phyloP scores from a whole-genome alignment of 2,329 filamentous ascomycete genomes.

The Stagonosporopsis rhizophila region DNA sequence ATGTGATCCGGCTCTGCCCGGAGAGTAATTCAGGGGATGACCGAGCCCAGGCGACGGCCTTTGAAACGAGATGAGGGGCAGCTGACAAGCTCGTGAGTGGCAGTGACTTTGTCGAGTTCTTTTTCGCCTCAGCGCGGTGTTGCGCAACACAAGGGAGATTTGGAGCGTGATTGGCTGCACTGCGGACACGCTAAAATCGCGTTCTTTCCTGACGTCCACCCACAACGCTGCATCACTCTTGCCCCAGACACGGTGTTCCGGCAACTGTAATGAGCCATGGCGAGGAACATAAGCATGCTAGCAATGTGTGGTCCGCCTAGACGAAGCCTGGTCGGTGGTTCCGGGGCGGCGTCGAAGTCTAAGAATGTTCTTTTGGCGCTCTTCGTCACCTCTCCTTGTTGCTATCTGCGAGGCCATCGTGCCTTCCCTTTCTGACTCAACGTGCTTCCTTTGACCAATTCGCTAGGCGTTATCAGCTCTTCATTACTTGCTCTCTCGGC shows the following conservation, averaged over 20 bases:
- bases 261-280: constrained; percentile 33
- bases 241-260: constrained; percentile 26
- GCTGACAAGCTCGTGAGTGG: constrained; percentile 33
- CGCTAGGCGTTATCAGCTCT: constrained; percentile 7
- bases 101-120: constrained; percentile 20
- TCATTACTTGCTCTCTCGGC: background rate
- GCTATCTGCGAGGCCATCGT: constrained; percentile 22
- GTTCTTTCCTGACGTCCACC: constrained; percentile 36
- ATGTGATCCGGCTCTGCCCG: too few relatives aligned
- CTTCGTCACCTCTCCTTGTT: constrained; percentile 21
- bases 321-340: constrained; percentile 15
- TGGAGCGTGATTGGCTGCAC: constrained; percentile 33
- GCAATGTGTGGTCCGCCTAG: constrained; percentile 26
- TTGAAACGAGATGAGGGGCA: constrained; percentile 42
- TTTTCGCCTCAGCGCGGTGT: constrained; percentile 21
- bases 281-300: constrained; percentile 10
- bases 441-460: constrained; percentile 22
- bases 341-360: constrained; percentile 17
- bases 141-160: constrained; percentile 23
- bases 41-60: constrained; percentile 13
- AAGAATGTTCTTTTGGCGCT: constrained; percentile 24
- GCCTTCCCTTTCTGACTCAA: constrained; percentile 25
- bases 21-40: too few relatives aligned
- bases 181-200: constrained; percentile 29
- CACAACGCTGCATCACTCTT: constrained; percentile 36